Base-by-base conservation (phyloP, 805 yeast species). In the Ogataea allantospora region DNA sequence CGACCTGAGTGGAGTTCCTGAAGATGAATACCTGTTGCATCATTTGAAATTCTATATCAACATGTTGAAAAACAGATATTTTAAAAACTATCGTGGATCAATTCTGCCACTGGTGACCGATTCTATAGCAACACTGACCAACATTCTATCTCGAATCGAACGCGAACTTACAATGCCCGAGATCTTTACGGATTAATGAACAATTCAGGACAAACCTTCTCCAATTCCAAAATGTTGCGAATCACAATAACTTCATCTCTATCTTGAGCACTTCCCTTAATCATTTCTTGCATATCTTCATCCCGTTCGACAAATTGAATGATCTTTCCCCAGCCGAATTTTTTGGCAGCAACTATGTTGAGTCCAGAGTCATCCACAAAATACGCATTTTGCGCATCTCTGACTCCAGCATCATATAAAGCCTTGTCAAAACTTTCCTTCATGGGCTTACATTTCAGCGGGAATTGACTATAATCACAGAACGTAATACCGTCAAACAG, bases 391-490 rank as follows among this genome's bases (percentile, higher is more conserved):
- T 47, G 33, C 38, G 71, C 62, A 40, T 67, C 65, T 8, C 63
- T 57, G 8, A 77, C 75, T 16, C 83, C 81, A 20, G 95, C 81
- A 31, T 80, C 75, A 7, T 54, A 42, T 62, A 87, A 69, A n/a
- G 84, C 85, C 39, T 68, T 73, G 24, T 74, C 71, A 55, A 80
- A 91, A 52, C 81, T 78, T 37, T 64, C 68, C 13, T 68, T 65
- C 78, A 85, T 86, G n/a, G 99, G 99, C 64, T 91, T 91, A 65
- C 98, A 93, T 21, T 82, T 65, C 41, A 91, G 70, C 5, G 83
- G 81, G 38, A 77, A 78, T 34, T 67, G 54, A 33, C 78, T 67
- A 57, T 93, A 93, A 64, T 93, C 95, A 65, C 99, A 93, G 62
- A 68, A 91, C 1, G 97, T 88, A 49, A 93, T 72, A 0, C 99